These are phyloP conservation scores for Sporothrix sp. DNA, from an alignment of 2,329 filamentous ascomycete genomes.

Conservation along the genomic window DNA sequence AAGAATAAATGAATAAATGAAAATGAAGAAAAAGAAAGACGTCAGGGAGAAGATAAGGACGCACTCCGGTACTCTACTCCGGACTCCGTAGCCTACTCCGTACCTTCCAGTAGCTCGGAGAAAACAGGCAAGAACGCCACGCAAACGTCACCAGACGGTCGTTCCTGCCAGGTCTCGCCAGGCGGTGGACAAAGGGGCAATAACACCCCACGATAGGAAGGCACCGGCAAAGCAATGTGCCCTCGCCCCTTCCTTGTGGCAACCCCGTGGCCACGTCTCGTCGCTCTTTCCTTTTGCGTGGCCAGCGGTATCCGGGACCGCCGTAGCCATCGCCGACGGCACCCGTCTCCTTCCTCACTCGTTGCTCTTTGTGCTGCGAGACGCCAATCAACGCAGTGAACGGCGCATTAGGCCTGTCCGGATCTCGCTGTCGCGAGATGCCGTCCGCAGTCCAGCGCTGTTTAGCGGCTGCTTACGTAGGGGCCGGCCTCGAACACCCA, in stretches of 20 bases:
- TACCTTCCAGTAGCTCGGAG: background rate
- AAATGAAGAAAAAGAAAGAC: background rate
- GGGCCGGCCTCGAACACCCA: too few relatives aligned
- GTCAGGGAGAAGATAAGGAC: background rate
- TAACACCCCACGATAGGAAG: background rate
- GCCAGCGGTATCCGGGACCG: background rate
- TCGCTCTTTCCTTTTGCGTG: background rate
- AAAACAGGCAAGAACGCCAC: background rate
- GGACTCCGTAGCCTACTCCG: background rate
- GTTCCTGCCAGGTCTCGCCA: background rate
- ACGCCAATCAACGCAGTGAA: background rate
- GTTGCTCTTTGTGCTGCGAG: background rate
- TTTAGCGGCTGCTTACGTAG: too few relatives aligned
- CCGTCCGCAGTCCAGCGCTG: too few relatives aligned
- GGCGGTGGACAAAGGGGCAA: background rate
- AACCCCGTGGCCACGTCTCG: background rate
- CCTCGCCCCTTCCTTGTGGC: background rate
- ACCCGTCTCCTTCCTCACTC: background rate
- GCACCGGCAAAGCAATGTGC: background rate
- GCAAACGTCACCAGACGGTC: background rate
- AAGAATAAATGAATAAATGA: constrained; percentile 1
- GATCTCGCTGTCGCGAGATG: too few relatives aligned
- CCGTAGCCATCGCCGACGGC: background rate
- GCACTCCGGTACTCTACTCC: background rate
- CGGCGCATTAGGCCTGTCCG: too few relatives aligned